phyloP scores from a whole-genome alignment of 1,284 basidiomycete species.

The Ustilago crameri region DNA sequence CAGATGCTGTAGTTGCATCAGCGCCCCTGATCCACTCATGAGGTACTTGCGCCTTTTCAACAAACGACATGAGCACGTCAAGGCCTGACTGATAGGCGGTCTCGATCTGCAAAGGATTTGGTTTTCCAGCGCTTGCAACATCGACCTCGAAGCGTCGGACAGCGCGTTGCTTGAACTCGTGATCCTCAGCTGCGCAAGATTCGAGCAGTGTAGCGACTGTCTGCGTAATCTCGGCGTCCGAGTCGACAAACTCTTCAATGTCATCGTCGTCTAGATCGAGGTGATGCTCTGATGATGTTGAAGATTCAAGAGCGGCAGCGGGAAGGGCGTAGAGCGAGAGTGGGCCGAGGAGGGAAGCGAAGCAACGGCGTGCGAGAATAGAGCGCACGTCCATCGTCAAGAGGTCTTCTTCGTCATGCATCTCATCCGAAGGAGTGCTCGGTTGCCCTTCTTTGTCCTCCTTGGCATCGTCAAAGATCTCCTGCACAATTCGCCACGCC shows the following conservation, averaged over 20 bases:
- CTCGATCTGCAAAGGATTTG: neutral
- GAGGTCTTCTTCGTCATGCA: constrained; percentile 33
- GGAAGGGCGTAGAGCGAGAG: constrained; percentile 22
- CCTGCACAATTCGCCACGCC: constrained; percentile 44
- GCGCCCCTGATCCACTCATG: constrained; percentile 26
- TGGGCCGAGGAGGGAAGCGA: constrained; percentile 23
- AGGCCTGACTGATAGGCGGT: constrained; percentile 22
- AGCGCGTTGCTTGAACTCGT: constrained; percentile 24
- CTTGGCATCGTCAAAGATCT: constrained; percentile 44
- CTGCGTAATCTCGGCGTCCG: constrained; percentile 51
- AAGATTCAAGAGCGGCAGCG: neutral
- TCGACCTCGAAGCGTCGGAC: constrained; percentile 5
- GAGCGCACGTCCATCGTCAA: constrained; percentile 16
- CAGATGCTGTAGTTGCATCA: constrained; percentile 5
- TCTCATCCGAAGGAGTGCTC: constrained; percentile 27
- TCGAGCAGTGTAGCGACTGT: constrained; percentile 45
- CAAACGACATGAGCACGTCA: constrained; percentile 47
- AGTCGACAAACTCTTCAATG: constrained; percentile 44
- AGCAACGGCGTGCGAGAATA: constrained; percentile 35
- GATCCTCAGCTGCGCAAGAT: constrained; percentile 34
- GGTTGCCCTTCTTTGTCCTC: constrained; percentile 38
- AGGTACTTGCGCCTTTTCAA: constrained; percentile 47
- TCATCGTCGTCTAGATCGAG: constrained; percentile 37
- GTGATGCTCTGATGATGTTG: neutral
- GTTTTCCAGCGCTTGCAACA: neutral